Conservation (phyloP, 2,329 filamentous ascomycete genomes). For the Botryotinia calthae region DNA sequence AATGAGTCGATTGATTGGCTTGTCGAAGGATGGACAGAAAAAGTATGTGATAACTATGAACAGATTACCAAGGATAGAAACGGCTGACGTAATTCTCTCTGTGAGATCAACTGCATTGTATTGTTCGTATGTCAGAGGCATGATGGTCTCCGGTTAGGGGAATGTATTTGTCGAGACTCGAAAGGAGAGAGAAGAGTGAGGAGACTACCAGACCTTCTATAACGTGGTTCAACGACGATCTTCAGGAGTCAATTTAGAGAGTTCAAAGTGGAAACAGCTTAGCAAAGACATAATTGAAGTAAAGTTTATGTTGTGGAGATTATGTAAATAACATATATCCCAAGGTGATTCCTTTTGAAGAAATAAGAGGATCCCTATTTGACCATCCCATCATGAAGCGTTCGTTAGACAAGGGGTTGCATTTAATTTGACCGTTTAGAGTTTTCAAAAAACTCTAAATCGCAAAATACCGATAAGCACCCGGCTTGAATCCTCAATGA, state of each 20-base stretch:
- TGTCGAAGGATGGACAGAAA: constrained; percentile 49
- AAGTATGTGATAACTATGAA: constrained; percentile 54
- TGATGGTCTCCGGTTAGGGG: not conserved
- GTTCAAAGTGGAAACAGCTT: not conserved
- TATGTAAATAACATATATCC: not conserved
- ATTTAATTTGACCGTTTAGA: not conserved
- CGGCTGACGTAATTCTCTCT: constrained; percentile 43
- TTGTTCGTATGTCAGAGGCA: constrained; percentile 21
- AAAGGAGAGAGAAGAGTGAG: not conserved
- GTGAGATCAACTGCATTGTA: not conserved
- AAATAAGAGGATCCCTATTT: not conserved
- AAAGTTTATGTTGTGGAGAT: constrained; percentile 6
- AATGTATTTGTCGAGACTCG: not conserved
- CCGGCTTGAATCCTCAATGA: not conserved
- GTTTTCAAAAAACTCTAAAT: not conserved
- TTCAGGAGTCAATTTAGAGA: not conserved
- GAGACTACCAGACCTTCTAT: constrained; percentile 9
- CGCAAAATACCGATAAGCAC: not conserved
- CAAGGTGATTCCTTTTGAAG: not conserved
- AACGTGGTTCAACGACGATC: constrained; percentile 10
- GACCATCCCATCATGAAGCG: not conserved
- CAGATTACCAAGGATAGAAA: constrained; percentile 52
- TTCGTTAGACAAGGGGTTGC: not conserved
- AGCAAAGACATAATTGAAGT: not conserved
- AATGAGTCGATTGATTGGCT: constrained; percentile 57